These are phyloP conservation scores for Aspergillus ibericus DNA, from an alignment of 2,329 filamentous ascomycete species.

Conservation along the genomic window DNA sequence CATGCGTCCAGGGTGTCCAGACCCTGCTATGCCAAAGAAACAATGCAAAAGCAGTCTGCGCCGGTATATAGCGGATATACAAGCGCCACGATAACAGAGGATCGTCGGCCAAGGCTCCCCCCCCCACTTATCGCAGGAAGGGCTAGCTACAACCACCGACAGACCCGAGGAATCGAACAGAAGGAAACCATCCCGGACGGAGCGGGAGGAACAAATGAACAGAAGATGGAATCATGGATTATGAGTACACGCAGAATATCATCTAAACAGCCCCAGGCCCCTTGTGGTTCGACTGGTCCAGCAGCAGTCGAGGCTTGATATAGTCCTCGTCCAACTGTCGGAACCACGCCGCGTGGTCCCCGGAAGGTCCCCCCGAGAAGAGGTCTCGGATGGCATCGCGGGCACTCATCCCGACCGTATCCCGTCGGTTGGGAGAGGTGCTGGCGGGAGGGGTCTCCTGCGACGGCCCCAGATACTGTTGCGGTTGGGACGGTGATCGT, in stretches of 20 bases:
- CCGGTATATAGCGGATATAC: conserved; percentile 1
- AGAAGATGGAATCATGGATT: conserved; percentile 8
- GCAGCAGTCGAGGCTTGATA: conserved; percentile 84
- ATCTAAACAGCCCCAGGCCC: conserved; percentile 41
- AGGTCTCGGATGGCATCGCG: conserved; percentile 76
- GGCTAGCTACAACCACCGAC: background rate
- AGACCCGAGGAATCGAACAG: background rate
- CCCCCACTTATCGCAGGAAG: background rate
- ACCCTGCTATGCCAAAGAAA: conserved; percentile 7
- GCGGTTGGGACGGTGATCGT: conserved; percentile 39
- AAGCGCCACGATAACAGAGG: background rate
- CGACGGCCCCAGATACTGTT: conserved; percentile 25
- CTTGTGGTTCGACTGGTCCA: conserved; percentile 64
- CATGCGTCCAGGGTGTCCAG: conserved; percentile 5
- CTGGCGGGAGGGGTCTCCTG: conserved; percentile 20
- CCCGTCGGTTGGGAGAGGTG: conserved; percentile 32
- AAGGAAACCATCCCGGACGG: background rate
- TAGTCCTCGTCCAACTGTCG: conserved; percentile 92
- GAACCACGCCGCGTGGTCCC: conserved; percentile 88
- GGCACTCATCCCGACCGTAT: conserved; percentile 59
- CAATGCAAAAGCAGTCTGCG: background rate
- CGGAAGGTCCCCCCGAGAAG: conserved; percentile 67
- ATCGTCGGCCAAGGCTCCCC: background rate
- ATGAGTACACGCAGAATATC: conserved; percentile 14
- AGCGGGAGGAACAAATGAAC: background rate